These are phyloP conservation scores for Fusarium napiforme DNA, from an alignment of 2,329 filamentous ascomycete species.

Conservation along the genomic window DNA sequence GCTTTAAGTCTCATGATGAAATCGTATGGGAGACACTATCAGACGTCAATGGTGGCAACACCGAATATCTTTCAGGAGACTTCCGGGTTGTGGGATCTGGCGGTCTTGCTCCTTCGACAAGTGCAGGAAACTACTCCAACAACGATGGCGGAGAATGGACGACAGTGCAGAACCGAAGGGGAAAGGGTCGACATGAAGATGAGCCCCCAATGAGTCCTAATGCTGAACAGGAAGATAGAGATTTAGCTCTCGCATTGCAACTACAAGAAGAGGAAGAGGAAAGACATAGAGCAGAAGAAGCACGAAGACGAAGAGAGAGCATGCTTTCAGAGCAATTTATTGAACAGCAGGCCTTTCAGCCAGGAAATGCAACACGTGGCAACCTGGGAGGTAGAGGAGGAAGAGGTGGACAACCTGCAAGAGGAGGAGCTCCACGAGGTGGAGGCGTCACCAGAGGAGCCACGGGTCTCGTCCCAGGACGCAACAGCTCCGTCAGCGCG, in stretches of 20 bases:
- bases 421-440: constrained; percentile 12
- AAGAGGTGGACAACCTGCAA: constrained; percentile 2
- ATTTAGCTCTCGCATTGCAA: constrained; percentile 88
- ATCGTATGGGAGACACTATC: constrained; percentile 96
- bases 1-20: constrained; percentile 87
- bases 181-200: constrained; percentile 43
- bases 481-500: constrained; percentile 40
- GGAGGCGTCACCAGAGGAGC: constrained; percentile 33
- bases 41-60: constrained; percentile 84
- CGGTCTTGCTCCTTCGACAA: constrained; percentile 32
- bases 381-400: constrained; percentile 34
- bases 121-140: constrained; percentile 19
- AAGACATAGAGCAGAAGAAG: constrained; percentile 73
- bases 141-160: constrained; percentile 61
- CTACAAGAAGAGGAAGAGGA: constrained; percentile 95
- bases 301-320: constrained; percentile 72
- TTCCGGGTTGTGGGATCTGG: constrained; percentile 81
- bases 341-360: constrained; percentile 66
- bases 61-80: constrained; percentile 89
- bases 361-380: constrained; percentile 39
- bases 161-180: constrained; percentile 57
- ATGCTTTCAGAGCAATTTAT: constrained; percentile 77
- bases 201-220: constrained; percentile 52
- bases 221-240: constrained; percentile 81
- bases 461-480: constrained; percentile 36